Conservation (phyloP, 768 basidiomycete genomes). For the Fomitopsis pulvina region DNA sequence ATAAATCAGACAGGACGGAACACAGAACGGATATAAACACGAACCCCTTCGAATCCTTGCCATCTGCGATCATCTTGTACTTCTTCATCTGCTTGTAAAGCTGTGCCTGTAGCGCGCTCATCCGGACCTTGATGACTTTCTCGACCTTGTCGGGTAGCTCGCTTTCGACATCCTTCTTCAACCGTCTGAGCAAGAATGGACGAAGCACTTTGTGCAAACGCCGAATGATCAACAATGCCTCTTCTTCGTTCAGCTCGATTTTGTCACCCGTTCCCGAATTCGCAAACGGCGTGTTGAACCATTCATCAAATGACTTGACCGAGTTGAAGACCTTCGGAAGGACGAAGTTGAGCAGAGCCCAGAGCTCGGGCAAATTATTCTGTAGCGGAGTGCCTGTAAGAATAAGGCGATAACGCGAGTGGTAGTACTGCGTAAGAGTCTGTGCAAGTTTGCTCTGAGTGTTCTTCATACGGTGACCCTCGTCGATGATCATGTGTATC, state of each 20-base stretch:
- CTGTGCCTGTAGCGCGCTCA: conserved; percentile 88
- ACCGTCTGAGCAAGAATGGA: conserved; percentile 84
- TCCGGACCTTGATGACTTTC: conserved; percentile 94
- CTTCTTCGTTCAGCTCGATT: conserved; percentile 99
- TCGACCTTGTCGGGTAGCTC: conserved; percentile 97
- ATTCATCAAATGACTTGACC: conserved; percentile 98
- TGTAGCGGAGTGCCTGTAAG: conserved; percentile 94
- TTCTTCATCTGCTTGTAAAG: conserved; percentile 98
- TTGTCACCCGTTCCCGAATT: conserved; percentile 97
- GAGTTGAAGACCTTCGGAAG: conserved; percentile 97
- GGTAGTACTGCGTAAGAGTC: conserved; percentile 88
- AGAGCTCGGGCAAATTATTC: conserved; percentile 94
- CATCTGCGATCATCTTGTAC: conserved; percentile 93
- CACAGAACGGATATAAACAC: conserved; percentile 21
- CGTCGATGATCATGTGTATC: conserved; percentile 97
- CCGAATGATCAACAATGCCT: conserved; percentile 93
- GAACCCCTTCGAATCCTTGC: conserved; percentile 69
- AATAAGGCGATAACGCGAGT: conserved; percentile 88
- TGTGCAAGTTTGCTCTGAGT: conserved; percentile 83
- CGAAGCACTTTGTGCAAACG: conserved; percentile 94
- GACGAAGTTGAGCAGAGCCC: conserved; percentile 93
- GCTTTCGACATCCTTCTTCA: conserved; percentile 96
- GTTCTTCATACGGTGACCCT: conserved; percentile 98
- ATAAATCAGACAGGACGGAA: background rate
- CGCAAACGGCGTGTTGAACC: conserved; percentile 99